phyloP scores from a whole-genome alignment of 768 basidiomycete species.

The Boletus tomentosulus region DNA sequence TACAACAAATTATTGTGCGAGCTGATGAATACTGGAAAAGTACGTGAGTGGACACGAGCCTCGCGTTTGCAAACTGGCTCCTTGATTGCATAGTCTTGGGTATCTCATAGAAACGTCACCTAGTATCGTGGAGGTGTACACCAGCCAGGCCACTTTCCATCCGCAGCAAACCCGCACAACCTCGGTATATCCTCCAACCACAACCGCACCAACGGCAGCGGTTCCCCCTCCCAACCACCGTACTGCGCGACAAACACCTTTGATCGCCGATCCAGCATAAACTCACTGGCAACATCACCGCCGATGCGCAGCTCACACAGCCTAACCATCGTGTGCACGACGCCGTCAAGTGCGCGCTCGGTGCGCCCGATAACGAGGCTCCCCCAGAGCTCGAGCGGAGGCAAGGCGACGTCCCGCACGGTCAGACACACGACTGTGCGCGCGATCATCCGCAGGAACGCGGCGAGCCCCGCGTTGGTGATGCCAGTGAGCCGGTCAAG shows the following conservation, averaged over 20 bases:
- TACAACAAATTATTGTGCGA: too few relatives aligned
- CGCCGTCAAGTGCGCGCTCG: conserved; percentile 18
- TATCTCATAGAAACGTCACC: neutral
- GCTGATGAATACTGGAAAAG: too few relatives aligned
- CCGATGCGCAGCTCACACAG: conserved; percentile 15
- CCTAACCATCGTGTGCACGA: conserved; percentile 17
- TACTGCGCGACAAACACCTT: conserved; percentile 12
- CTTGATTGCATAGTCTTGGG: neutral
- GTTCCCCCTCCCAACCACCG: neutral
- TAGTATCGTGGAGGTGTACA: conserved; percentile 4
- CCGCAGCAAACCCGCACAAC: conserved; percentile 17
- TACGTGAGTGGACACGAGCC: too few relatives aligned
- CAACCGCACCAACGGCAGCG: conserved; percentile 12
- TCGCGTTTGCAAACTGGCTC: too few relatives aligned
- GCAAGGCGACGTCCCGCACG: conserved; percentile 18
- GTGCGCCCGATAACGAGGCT: conserved; percentile 15
- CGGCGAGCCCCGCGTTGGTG: conserved; percentile 15
- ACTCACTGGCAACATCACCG: conserved; percentile 23
- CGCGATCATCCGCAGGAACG: conserved; percentile 13
- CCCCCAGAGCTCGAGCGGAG: conserved; percentile 14
- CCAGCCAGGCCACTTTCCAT: conserved; percentile 22
- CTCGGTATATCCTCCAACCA: conserved; percentile 22
- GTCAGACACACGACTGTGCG: conserved; percentile 11
- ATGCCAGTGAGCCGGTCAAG: conserved; percentile 15
- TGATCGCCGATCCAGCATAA: conserved; percentile 21